Base-by-base conservation (phyloP, 1,284 basidiomycete genomes). In the Ustilago nuda region DNA sequence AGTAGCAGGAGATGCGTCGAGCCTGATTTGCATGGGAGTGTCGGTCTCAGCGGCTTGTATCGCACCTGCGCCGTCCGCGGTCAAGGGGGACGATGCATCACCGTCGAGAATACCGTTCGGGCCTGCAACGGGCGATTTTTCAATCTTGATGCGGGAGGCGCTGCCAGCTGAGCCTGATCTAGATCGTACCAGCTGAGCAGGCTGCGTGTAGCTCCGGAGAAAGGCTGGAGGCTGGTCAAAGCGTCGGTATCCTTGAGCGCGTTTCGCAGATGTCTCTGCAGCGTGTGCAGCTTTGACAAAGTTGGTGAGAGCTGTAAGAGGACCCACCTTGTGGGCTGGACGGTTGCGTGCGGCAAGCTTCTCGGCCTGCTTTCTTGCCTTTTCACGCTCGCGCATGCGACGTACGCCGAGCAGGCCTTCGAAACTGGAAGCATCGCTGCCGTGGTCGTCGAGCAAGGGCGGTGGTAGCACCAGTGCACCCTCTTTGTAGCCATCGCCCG, bases 231-330 rank as follows among this genome's bases (percentile, higher is more conserved):
- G 46, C 8, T 36, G 65, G 4, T 45, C 50, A n/a, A 50, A 39
- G 2, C 65, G 66, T 23, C 60, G 50, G 7, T 13, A 13, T 3
- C 45, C 43, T n/a, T 48, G 59, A 8, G 45, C 58, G 8, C 72
- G 59, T 45, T 67, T 70, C 1, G 64, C 64, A 5, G 61, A 63
- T 7, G 53, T 71, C 30, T 84, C 83, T 11, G 82, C 81, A 3
- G 84, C 83, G 53, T 84, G 78, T 4, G 84, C 84, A 15, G 84
- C 82, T 15, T 72, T 79, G 35, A 85, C 82, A 66, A 85, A 85
- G 55, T 85, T 84, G 63, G 66, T 61, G 51, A 85, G 65, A 0
- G 84, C 84, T 1, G 79, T 82, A 11, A 84, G 61, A 30, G 78
- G 65, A 11, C 81, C 84, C 0, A 79, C 80, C 39, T 84, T 82